Percentiles rank a stretch among this genome's conserved stretches.
These are phyloP conservation scores for Russula ochroleuca DNA, from an alignment of 768 basidiomycete genomes.

Conservation along the genomic window DNA sequence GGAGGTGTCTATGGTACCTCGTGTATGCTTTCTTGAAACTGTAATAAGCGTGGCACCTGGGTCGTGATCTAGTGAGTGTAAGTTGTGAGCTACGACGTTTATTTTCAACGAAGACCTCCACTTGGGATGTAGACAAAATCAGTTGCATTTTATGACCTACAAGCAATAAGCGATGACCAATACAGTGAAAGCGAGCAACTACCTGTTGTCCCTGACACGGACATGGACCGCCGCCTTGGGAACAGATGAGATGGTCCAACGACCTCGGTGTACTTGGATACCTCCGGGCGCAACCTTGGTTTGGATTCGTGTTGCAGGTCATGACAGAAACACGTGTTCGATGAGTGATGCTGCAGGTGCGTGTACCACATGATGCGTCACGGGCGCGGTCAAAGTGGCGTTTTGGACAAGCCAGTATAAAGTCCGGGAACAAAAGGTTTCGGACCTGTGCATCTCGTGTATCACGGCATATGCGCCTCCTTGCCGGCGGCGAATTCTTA, in stretches of 20 bases:
- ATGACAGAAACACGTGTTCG: conserved; percentile 5
- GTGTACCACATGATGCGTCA: conserved; percentile 12
- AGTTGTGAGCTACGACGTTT: background rate
- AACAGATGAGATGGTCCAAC: conserved; percentile 33
- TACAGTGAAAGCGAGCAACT: background rate
- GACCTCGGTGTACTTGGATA: conserved; percentile 31
- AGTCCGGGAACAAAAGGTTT: too few relatives aligned
- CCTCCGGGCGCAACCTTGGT: conserved; percentile 43
- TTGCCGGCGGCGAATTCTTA: background rate
- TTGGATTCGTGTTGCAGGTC: background rate
- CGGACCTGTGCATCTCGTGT: background rate
- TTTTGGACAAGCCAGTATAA: background rate
- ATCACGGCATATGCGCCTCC: background rate
- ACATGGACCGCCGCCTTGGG: conserved; percentile 53
- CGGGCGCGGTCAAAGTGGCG: background rate
- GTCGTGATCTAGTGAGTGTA: background rate
- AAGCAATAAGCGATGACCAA: background rate
- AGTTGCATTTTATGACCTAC: background rate
- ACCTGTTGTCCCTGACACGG: conserved; percentile 37
- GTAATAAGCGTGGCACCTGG: background rate
- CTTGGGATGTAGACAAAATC: background rate
- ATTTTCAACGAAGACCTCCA: background rate
- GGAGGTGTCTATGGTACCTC: background rate
- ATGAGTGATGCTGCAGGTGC: background rate
- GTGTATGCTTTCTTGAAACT: background rate